Evolutionary conservation across 805 yeast species (phyloP), one percentile per base, ranked within the genome.

Genomic region (Metschnikowia proteae): DNA sequence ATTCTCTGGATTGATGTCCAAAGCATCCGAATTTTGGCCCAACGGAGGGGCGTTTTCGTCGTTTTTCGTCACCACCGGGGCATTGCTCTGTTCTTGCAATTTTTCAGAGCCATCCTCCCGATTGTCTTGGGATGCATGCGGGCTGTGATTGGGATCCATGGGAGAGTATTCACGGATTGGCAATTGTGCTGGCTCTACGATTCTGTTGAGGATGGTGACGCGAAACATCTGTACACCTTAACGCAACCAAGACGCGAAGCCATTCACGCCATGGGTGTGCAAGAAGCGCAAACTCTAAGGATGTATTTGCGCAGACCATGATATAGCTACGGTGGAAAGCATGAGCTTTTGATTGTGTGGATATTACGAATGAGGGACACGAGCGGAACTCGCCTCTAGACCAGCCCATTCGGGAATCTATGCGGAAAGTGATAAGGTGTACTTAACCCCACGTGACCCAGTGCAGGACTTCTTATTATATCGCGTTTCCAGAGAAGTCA

Each of bases 11-110:
- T 43, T 25, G 31, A 28, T 39, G 11, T 42, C 49, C 22, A 44
- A 26, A 22, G 52, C 54, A 41, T 48, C 50, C 4, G 52, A 45
- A 27, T 51, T 45, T 17, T 51, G 52, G 22, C 45, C 52, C 40
- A 49, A 45, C 10, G 49, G 49, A 25, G 38, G 32, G 30, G 45
- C 45, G 17, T 42, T 33, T 17, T 42, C 38, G 26, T 42, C 45
- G 5, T 34, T 30, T 30, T 26, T n/a, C 25, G 28, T 28, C 35
- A 28, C 31, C 2, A n/a, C 33, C 33, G 35, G 22, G 6, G n/a
- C 5, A 11, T 33, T 17, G 30, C 11, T 22, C 27, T 13, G 32
- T 6, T 8, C 33, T 3, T 43, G 10, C 6, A 27, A 28, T 5
- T 26, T 33, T 26, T 31, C 29, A 29, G 30, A 25, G 11, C 26